phyloP scores from a whole-genome alignment of 202 grass and related monocot species.

The Cymbopogon flexuosus region DNA sequence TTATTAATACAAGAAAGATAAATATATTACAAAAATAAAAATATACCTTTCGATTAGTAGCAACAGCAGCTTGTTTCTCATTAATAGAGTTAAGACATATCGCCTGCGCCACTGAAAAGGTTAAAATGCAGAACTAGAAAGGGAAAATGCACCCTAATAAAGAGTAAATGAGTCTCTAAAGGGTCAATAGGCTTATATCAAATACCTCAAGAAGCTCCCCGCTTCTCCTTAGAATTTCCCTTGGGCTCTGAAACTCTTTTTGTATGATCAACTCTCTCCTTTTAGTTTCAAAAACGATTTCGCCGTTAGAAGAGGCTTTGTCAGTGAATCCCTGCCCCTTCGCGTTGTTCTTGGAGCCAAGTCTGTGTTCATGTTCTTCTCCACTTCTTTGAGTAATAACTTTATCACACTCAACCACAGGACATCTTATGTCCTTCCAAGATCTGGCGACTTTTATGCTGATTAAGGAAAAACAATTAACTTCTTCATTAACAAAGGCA shows the following conservation, averaged over 20 bases:
- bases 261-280: conserved; percentile 39
- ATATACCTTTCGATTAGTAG: conserved; percentile 84
- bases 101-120: conserved; percentile 48
- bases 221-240: conserved; percentile 70
- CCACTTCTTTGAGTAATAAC: conserved; percentile 31
- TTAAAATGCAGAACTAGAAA: conserved; percentile 30
- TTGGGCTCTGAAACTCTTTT: conserved; percentile 62
- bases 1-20: conserved; percentile 11
- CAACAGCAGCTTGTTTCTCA: conserved; percentile 70
- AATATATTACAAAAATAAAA: neutral
- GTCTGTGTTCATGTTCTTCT: conserved; percentile 28
- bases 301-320: conserved; percentile 5
- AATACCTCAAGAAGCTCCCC: conserved; percentile 96
- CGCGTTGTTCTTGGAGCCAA: conserved; percentile 28
- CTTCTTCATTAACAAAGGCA: conserved; percentile 59
- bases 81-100: conserved; percentile 82
- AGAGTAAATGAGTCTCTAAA: conserved; percentile 30
- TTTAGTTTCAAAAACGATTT: conserved; percentile 56
- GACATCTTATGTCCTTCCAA: conserved; percentile 57
- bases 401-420: conserved; percentile 33
- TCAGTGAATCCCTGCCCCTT: conserved; percentile 10
- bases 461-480: conserved; percentile 50
- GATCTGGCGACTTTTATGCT: conserved; percentile 38
- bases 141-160: conserved; percentile 5
- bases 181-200: conserved; percentile 11